Evolutionary conservation across 2,329 filamentous ascomycete species (phyloP), one percentile per base, ranked within the genome.

Genomic region (Ophiostoma sp.): DNA sequence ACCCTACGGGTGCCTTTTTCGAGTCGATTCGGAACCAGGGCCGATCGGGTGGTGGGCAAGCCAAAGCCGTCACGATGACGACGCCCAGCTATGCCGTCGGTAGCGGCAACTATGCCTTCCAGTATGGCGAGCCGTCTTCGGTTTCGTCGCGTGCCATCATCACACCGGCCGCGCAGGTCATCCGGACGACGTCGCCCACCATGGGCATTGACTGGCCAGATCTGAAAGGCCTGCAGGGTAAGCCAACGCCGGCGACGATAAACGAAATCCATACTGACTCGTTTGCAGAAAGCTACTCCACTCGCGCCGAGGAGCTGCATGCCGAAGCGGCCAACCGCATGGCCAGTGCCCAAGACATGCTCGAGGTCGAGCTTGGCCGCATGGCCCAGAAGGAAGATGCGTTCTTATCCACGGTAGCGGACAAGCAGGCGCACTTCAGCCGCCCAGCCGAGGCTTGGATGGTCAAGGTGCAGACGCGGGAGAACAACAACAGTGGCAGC

Each of bases 1-100:
- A 76, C 33, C 71, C 75, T 11, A 76, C 75, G 0, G 55, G 50
- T 3, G 70, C 75, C 1, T 76, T 76, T n/a, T 76, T 76, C 25
- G 71, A 74, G 61, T 72, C 72, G 2, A 76, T 76, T 15, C 57
- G 71, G 22, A 71, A 36, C 39, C 70, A 71, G 19, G 63, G 42
- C 61, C 50, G 70, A 2, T 25, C 70, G 33, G 31, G 28, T 22
- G 28, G 70, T 5, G 4, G 33, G 9, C n/a, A 52, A n/a, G 11
- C 22, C 22, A 25, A 15, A 11, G 6, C 22, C 28, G 33, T 4
- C n/a, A 33, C 17, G 11, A 8, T 36, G 3, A 17, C 36, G 2
- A 61, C 17, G 5, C 33, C 17, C 50, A 25, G 6, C 22, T 33
- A 42, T 12, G 48, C 52, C n/a, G 31, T 68, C 17, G 33, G 17